Conservation (phyloP, 2,329 filamentous ascomycete species). For the Ophiostoma perfectum region DNA sequence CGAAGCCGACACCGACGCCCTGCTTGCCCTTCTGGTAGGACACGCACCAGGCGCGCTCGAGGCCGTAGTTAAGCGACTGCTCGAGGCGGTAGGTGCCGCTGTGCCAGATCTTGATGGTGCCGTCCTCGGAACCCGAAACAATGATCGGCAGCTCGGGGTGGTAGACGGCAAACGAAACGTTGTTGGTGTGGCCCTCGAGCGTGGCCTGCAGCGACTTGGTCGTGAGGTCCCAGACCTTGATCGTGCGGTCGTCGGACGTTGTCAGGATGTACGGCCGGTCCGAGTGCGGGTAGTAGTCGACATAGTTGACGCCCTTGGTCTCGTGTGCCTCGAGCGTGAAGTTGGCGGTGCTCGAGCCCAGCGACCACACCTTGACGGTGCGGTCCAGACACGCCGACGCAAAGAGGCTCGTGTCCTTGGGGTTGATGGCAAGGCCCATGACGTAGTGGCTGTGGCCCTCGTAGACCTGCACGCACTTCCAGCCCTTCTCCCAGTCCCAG, state of each 20-base stretch:
- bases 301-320: conserved; percentile 95
- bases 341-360: conserved; percentile 89
- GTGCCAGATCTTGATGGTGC: conserved; percentile 97
- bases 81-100: conserved; percentile 95
- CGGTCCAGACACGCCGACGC: conserved; percentile 92
- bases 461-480: conserved; percentile 95
- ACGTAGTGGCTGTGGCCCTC: conserved; percentile 92
- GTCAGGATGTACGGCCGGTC: conserved; percentile 86
- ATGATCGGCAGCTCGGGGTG: conserved; percentile 96
- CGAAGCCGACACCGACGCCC: conserved; percentile 90
- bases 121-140: conserved; percentile 95
- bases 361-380: conserved; percentile 65
- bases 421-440: conserved; percentile 95
- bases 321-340: conserved; percentile 97
- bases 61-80: conserved; percentile 89
- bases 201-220: conserved; percentile 96
- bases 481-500: conserved; percentile 98
- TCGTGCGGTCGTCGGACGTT: conserved; percentile 90
- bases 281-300: conserved; percentile 77
- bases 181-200: conserved; percentile 93
- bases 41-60: conserved; percentile 97
- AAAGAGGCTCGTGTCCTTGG: conserved; percentile 89
- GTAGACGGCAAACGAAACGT: conserved; percentile 96
- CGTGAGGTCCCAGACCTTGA: conserved; percentile 99
- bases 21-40: conserved; percentile 92